Evolutionary conservation across 2,329 filamentous ascomycete species (phyloP), one percentile per base, ranked within the genome.

Genomic region (Curvularia spicifera): DNA sequence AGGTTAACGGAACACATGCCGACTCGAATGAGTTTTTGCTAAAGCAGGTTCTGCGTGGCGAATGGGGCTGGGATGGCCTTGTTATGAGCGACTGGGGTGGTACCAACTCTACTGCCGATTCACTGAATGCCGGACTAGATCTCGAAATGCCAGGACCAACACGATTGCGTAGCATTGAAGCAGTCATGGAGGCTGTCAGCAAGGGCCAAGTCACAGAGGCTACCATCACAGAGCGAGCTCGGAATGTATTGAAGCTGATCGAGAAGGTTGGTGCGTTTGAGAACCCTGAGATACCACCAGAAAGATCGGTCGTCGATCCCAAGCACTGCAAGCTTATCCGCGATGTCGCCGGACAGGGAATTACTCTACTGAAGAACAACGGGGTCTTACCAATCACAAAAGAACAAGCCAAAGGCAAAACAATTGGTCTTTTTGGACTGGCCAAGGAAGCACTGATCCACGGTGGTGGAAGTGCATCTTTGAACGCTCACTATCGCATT

Each of bases 351-450:
- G 84, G 86, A 15, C 87, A 91, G 71, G 85, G 86, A 9, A 85
- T 91, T 8, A 89, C 91, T 1, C 79, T 93, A 8, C 78, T 93
- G 53, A 92, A 91, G 78, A 93, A 93, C 56, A 84, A 91, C 12
- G 79, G 79, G 8, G 70, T 89, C 0, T 78, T 93, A 1, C 90
- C 90, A 0, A 75, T 89, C 18, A 82, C 81, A 52, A 90, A 88
- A 70, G 81, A 85, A 3, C 85, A 86, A 18, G 55, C 71, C 15
- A 74, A 73, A 46, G 71, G 71, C 2, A 88, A 87, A 45, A 87
- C 83, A 18, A 83, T 91, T 60, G 89, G 88, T 4, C 85, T 92
- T 7, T 89, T 92, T 66, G 89, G 90, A 0, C 86, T 89, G 6
- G 89, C 87, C 1, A 84, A 89, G 33, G 67, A 77, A 39, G 71